Base-by-base conservation (phyloP, 1,139 yeast species). In the Candida frijolesensis region DNA sequence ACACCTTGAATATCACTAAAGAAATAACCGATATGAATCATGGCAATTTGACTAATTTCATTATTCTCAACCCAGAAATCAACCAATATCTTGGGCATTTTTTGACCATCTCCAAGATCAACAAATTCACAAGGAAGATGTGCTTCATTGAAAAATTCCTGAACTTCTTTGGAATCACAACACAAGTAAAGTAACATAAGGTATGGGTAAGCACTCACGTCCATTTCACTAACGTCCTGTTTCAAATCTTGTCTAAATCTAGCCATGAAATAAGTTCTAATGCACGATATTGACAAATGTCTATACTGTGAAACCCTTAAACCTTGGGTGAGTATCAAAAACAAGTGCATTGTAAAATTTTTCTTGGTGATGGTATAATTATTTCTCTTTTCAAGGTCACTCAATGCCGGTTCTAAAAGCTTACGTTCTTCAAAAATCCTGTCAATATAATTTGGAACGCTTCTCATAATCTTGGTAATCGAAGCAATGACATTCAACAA, bases 241-340 rank as follows among this genome's bases (percentile, higher is more conserved):
- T 9, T 44, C 30, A 14, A 37, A 33, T 29, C 54, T 50, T 14
- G 45, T 45, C 12, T 46, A 42, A 77, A 78, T 54, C 85, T 70
- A 15, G 78, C 66, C 44, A 71, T 73, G 60, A 86, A 78, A 27
- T 84, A 67, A 1, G 70, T 63, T 53, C 76, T 79, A 59, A 89
- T 63, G 22, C 84, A 76, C 1, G 70, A 70, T 44, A 85, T 63
- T 0, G 94, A 81, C 2, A 76, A 69, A n/a, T 79, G 80, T 52
- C 82, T 80, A 25, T 87, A 77, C 49, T 80, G 82, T 2, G 92
- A 82, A 11, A 82, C 69, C 46, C 82, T 81, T 50, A 89, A 68
- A 0, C 96, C 96, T 60, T 80, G 84, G 2, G 83, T 70, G 30
- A 84, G 68, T 12, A 80, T 64, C 45, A 77, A 74, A 44, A 84